Conservation (phyloP, 257 asterid species). For the Rehmannia glutinosa region DNA sequence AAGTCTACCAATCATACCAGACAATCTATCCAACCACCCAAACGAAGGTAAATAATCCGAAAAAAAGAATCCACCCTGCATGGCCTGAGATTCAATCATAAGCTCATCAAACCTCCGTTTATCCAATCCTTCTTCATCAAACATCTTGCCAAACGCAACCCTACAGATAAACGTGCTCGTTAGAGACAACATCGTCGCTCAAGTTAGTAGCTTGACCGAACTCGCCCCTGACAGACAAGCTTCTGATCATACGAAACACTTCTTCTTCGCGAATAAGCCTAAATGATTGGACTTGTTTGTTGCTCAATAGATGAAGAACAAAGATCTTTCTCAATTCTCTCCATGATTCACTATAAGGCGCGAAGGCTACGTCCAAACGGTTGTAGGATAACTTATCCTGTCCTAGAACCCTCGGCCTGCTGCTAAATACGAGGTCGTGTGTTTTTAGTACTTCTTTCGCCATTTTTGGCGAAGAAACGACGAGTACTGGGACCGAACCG, state of each 20-base stretch:
- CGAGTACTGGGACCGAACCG: conserved; percentile 13
- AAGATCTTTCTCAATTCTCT: too few species aligned
- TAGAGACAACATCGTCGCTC: not conserved
- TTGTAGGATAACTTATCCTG: conserved; percentile 25
- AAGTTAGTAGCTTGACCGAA: not conserved
- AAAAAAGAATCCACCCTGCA: conserved; percentile 29
- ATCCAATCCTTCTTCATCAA: not conserved
- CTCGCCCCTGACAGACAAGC: not conserved
- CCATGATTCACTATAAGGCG: conserved; percentile 32
- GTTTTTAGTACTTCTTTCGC: conserved; percentile 22
- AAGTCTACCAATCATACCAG: too few species aligned
- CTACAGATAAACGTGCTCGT: conserved; percentile 27
- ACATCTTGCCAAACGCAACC: conserved; percentile 27
- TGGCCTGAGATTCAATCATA: too few species aligned
- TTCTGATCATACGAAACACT: conserved; percentile 7
- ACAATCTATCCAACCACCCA: conserved; percentile 32
- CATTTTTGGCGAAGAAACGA: conserved; percentile 23
- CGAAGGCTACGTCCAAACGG: conserved; percentile 26
- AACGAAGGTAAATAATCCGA: conserved; percentile 33
- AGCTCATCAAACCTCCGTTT: too few species aligned
- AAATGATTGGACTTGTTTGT: conserved; percentile 29
- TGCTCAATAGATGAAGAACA: conserved; percentile 34
- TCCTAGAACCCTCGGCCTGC: too few species aligned
- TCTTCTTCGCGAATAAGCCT: conserved; percentile 21
- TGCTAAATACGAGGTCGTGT: too few species aligned